Evolutionary conservation across 768 basidiomycete species (phyloP), one percentile per base, ranked within the genome.

Genomic region (Boletus fagicola): DNA sequence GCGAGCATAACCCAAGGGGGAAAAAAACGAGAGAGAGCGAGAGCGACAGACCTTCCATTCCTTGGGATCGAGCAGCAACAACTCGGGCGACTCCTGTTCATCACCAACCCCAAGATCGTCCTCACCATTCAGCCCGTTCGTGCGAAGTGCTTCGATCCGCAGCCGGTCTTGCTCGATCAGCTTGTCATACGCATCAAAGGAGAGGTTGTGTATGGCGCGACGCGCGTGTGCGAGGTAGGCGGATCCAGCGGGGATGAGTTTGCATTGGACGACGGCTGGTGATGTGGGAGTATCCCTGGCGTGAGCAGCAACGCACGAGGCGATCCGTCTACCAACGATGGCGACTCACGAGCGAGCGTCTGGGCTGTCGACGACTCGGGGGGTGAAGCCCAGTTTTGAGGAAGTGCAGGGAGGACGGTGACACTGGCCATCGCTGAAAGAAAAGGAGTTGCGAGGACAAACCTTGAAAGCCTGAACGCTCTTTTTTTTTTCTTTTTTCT

Each of bases 91-190:
- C 77, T 98, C 96, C 60, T 85, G 79, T 75, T 98, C 97, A 57
- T 93, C 90, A 2, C 94, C 95, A 7, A 98, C 88, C 30, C 94
- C 96, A 13, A 93, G 84, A 77, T 95, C 94, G 65, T 92, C 90
- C 59, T 89, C 90, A 7, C 74, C 74, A 52, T 77, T 78, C 39
- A 74, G 66, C 20, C 78, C 83, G 44, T 74, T 73, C 5, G 68
- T 76, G 62, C 81, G 80, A 18, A 84, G 74, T 5, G 77, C 77
- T 52, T 80, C 76, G 35, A 80, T 72, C 36, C 80, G 82, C 65
- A 78, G 77, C 36, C 74, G 77, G 57, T 83, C 80, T 59, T 82
- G 78, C 64, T 79, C 77, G 47, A 83, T 72, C 67, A 82, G 80
- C 65, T 80, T 80, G 76, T 98, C 94, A 63, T 94, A 82, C 53